Base-by-base conservation (phyloP, 305 asterid genomes). In the Ilex paraguariensis region DNA sequence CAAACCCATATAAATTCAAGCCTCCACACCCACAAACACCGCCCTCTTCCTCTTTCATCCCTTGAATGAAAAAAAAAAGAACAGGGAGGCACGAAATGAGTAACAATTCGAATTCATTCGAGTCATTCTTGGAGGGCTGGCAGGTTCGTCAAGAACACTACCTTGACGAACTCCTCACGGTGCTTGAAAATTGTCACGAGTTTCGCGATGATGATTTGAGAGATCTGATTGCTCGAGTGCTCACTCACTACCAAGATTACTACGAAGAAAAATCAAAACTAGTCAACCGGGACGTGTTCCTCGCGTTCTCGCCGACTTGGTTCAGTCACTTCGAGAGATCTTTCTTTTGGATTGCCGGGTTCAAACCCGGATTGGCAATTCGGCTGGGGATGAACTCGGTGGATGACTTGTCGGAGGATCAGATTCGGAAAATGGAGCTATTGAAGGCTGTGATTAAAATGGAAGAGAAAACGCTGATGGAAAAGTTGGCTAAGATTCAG, bases 111-210 rank as follows among this genome's bases (percentile, higher is more conserved):
- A 63, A 32, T 45, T 28, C 64, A 0, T 77, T 77, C 17, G 61
- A 54, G 64, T 44, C 58, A 2, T 77, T 65, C 40, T 45, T 73
- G n/a, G 66, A 62, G 10, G 32, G 70, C 33, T 73, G 82, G 82
- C 6, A 63, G 33, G 44, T 17, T 32, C 66, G 77, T 8, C 79
- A 77, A 17, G 64, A 64, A 54, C 59, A 50, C 10, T 40, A 60
- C 0, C 53, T 67, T 1, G 48, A 77, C 54, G 77, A 70, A 61
- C 73, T 77, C 6, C 13, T 60, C 31, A 21, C 54, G 40, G 74
- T 68, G 21, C 56, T 57, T 17, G 56, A 73, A 5, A 44, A 59
- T 28, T 14, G 42, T 7, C 21, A 40, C 14, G 63, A 33, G 2
- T 12, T 44, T n/a, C 53, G 52, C 10, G 15, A 46, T 11, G 36